Evolutionary conservation across 225 moss, liverwort and hornwort genomes (phyloP), one percentile per base, ranked within the genome.

Genomic region (Pseudoscleropodium purum): DNA sequence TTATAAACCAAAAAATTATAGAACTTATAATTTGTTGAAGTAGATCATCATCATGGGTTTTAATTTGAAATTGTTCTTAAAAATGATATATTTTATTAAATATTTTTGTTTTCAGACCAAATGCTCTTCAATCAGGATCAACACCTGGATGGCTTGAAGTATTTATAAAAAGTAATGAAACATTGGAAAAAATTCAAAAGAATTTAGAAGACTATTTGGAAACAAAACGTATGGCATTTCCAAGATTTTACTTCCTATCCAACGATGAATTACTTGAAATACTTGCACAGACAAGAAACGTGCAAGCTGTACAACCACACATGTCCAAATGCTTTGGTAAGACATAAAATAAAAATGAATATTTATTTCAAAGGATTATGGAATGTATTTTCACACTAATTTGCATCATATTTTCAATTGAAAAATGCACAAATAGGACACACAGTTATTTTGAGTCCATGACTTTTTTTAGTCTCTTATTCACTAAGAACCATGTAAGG

Each of bases 221-320:
- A 93, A 98, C 98, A 11, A 98, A 98, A 84, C 94, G 96, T n/a
- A 98, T 98, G 97, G 98, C 98, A 49, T 98, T 98, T 75, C 98
- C 98, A 33, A 92, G 98, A 59, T 98, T 98, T 75, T 98, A 98
- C 77, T 98, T 98, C 37, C 88, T 98, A 37, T 98, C 98, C 1
- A 98, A 98, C 18, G 96, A 98, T 83, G 98, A 98, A 56, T 88
- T 98, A 73, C 87, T 98, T 88, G 98, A 98, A 83, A 96, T 98
- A 61, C 92, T 98, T 85, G 97, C 98, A 21, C 98, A 98, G 92
- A 98, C 98, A 75, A 90, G 98, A 87, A 98, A 97, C 49, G 98
- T 96, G 12, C 98, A 98, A 94, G 94, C 96, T 16, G 98, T 98
- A 67, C 98, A 98, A 85, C 96, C 97, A 43, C 98, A 98, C 70